Evolutionary conservation across 768 basidiomycete species (phyloP), one percentile per base, ranked within the genome.

Genomic region (Termitomyces bulborhizus): DNA sequence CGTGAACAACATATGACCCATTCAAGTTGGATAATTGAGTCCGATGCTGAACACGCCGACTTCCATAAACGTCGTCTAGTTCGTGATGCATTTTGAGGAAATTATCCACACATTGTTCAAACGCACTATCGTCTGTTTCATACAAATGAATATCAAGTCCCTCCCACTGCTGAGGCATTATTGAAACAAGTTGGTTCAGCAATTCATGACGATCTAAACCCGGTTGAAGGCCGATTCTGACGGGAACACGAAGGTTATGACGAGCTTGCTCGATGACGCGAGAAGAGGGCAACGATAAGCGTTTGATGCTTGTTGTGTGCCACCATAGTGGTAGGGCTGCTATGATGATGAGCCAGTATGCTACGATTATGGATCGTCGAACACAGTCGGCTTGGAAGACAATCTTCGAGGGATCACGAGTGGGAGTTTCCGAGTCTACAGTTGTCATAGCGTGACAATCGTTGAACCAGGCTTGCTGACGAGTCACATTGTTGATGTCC

Each of bases 301-400:
- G 82, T 64, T 94, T 81, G 29, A 98, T 96, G 59, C 89, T 90
- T 4, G 97, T 98, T 27, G 89, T 86, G 49, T 76, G 78, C 93
- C 93, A 98, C 97, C 97, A 99, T 47, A 92, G 77, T 3, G 97
- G 97, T 18, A 95, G 56, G 1, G 86, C 87, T 6, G 92, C 71
- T 34, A 96, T 60, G 36, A 97, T 78, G 27, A 93, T 70, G 26
- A 79, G 53, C 83, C 93, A 93, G 69, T 95, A 97, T 0, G 89
- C 80, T 4, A 75, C 68, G 55, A 95, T 76, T 59, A 93, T 85
- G 26, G 71, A 70, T 60, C 85, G 73, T 31, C 88, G 77, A 42
- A 76, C 73, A 49, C 55, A 61, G 47, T 71, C 66, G 13, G 72
- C 70, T 66, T 88, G 83, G 60, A 78, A 84, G 62, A 74, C 73